phyloP scores from a whole-genome alignment of 768 basidiomycete species.

The Lactarius vividus region DNA sequence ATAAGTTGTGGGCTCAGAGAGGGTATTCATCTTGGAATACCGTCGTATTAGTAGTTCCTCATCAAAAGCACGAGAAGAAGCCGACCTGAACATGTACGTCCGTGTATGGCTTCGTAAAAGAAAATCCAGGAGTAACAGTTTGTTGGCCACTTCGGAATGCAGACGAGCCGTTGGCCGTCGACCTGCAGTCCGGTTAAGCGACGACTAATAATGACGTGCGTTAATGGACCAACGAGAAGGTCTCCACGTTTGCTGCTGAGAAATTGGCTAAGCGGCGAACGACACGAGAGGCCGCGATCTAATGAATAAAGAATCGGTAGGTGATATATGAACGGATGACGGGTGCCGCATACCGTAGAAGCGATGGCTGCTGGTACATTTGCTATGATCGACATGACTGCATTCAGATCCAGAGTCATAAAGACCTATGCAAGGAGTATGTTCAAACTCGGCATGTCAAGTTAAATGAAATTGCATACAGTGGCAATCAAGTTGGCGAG shows the following conservation, averaged over 20 bases:
- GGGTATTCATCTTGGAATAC: constrained; percentile 15
- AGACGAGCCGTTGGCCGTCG: constrained; percentile 25
- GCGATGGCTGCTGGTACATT: constrained; percentile 55
- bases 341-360: constrained; percentile 7
- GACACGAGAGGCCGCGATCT: constrained; percentile 60
- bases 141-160: constrained; percentile 26
- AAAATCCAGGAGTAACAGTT: constrained; percentile 16
- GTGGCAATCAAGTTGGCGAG: constrained; percentile 43
- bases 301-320: constrained; percentile 1
- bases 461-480: constrained; percentile 13
- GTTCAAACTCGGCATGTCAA: background rate
- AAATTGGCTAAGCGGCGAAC: constrained; percentile 60
- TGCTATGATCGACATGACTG: constrained; percentile 64
- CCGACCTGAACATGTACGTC: constrained; percentile 38
- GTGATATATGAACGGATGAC: background rate
- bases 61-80: background rate
- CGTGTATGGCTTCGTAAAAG: constrained; percentile 27
- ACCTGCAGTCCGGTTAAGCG: constrained; percentile 25
- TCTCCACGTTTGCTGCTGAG: constrained; percentile 31
- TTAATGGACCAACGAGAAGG: constrained; percentile 30
- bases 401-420: constrained; percentile 63
- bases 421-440: constrained; percentile 48
- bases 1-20: constrained; percentile 45
- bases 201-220: constrained; percentile 21
- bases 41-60: background rate